These are phyloP conservation scores for Wilhelminamyces savonicus DNA, from an alignment of 805 yeast genomes.

Conservation along the genomic window DNA sequence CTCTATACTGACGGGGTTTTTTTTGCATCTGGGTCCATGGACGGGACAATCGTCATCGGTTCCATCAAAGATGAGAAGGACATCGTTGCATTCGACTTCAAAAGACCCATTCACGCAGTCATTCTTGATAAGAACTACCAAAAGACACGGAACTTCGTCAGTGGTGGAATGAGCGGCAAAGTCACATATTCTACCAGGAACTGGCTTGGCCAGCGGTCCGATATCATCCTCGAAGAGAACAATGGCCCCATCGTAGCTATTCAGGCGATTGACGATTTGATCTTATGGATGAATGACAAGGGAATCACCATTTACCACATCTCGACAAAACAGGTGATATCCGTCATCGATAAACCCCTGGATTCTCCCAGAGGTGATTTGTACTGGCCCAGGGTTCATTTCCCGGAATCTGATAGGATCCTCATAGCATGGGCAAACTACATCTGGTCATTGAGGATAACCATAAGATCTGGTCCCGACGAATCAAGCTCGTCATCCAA, in stretches of 20 bases:
- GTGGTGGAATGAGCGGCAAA: conserved; percentile 89
- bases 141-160: conserved; percentile 58
- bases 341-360: conserved; percentile 50
- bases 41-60: conserved; percentile 86
- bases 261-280: conserved; percentile 53
- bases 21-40: conserved; percentile 87
- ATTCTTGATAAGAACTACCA: conserved; percentile 68
- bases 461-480: too few species aligned
- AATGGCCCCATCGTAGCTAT: conserved; percentile 70
- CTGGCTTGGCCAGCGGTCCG: conserved; percentile 84
- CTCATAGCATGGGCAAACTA: conserved; percentile 79
- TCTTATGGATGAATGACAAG: conserved; percentile 78
- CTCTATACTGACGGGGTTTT: conserved; percentile 65
- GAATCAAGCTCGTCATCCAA: too few species aligned
- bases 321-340: conserved; percentile 41
- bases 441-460: conserved; percentile 63
- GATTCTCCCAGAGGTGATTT: conserved; percentile 63
- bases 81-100: conserved; percentile 71
- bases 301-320: conserved; percentile 71
- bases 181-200: conserved; percentile 67
- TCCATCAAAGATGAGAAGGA: conserved; percentile 57
- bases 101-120: conserved; percentile 84
- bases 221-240: conserved; percentile 52
- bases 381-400: conserved; percentile 73
- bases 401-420: conserved; percentile 58